Conservation (phyloP, 2,329 filamentous ascomycete species). For the Botrytis fragariae region DNA sequence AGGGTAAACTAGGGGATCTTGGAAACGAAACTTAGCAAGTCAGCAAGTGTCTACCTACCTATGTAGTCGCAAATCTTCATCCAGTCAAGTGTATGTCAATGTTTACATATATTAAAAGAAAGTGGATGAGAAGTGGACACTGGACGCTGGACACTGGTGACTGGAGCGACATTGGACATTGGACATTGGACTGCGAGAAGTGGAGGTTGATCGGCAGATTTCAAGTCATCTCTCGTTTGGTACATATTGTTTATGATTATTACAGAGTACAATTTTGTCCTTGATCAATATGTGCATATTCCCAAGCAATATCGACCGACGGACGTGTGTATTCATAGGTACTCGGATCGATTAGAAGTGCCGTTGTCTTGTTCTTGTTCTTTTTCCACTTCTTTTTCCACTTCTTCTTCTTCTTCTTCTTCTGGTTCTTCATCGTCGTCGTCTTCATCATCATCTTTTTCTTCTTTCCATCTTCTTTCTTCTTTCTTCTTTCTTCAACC, state of each 20-base stretch:
- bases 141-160: background rate
- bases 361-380: background rate
- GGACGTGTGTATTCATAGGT: background rate
- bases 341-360: background rate
- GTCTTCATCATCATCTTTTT: background rate
- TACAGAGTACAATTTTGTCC: background rate
- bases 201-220: slow-evolving; percentile 13
- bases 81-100: background rate
- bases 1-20: slow-evolving; percentile 4
- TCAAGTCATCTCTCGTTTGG: background rate
- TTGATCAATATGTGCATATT: background rate
- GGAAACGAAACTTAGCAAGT: background rate
- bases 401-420: background rate
- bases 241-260: background rate
- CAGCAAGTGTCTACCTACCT: background rate
- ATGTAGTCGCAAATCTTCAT: background rate
- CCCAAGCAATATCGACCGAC: background rate
- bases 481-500: background rate
- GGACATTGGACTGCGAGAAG: background rate
- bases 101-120: background rate
- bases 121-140: slow-evolving; percentile 2
- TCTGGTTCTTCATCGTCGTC: background rate
- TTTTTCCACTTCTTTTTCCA: background rate
- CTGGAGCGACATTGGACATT: background rate
- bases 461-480: background rate